Evolutionary conservation across 352 stramenopile species (phyloP).

Genomic region (Globisporangium acanthophoron): DNA sequence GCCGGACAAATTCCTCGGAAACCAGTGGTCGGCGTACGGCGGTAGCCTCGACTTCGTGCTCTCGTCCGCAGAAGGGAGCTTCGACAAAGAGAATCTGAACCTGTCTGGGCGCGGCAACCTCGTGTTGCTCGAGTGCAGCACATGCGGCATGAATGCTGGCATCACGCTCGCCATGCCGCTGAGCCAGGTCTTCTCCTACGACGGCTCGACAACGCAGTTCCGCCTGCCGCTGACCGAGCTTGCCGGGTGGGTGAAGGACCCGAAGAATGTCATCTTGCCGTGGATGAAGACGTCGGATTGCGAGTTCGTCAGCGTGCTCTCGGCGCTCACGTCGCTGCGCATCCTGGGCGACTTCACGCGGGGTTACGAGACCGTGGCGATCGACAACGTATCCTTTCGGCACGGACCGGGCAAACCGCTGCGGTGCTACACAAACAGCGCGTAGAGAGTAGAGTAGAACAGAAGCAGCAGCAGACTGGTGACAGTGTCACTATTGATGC

Average conservation of each 20-base stretch:
- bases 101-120: conserved; percentile 49
- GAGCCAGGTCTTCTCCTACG: conserved; percentile 68
- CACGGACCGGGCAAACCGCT: conserved; percentile 49
- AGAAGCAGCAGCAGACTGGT: not conserved
- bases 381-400: conserved; percentile 77
- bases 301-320: conserved; percentile 86
- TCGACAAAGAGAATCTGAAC: conserved; percentile 78
- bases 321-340: conserved; percentile 70
- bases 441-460: not conserved
- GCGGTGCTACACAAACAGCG: conserved; percentile 36
- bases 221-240: conserved; percentile 72
- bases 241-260: conserved; percentile 88
- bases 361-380: conserved; percentile 85
- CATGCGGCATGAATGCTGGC: conserved; percentile 77
- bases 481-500: not conserved
- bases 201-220: conserved; percentile 79
- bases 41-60: conserved; percentile 88
- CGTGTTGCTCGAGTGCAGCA: conserved; percentile 81
- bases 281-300: conserved; percentile 75
- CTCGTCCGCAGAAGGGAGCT: conserved; percentile 87
- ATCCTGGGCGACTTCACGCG: conserved; percentile 91
- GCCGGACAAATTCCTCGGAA: conserved; percentile 81
- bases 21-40: conserved; percentile 86
- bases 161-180: conserved; percentile 85
- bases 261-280: conserved; percentile 81